These are phyloP conservation scores for Termitomyces sp. DNA, from an alignment of 768 basidiomycete species.

Conservation along the genomic window DNA sequence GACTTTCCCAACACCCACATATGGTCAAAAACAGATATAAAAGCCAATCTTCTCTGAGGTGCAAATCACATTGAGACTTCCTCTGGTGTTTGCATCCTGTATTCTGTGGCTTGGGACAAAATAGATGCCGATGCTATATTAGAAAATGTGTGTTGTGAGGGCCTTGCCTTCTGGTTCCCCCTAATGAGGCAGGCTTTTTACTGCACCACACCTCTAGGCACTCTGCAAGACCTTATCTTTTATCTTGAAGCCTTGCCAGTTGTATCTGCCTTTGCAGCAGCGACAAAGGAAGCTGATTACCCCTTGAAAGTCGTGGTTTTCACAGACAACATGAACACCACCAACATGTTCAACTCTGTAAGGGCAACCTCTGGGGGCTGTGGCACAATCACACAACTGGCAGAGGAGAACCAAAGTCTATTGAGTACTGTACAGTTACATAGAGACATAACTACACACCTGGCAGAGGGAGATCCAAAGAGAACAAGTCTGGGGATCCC, in stretches of 20 bases:
- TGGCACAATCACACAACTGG: too few species aligned
- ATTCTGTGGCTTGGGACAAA: conserved; percentile 14
- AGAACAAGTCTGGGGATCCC: too few species aligned
- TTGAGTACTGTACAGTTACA: too few species aligned
- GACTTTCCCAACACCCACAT: conserved; percentile 8
- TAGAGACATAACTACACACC: too few species aligned
- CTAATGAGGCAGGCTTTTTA: conserved; percentile 13
- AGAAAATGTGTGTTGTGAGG: conserved; percentile 20
- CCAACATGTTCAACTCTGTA: conserved; percentile 22
- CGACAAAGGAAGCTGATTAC: background rate
- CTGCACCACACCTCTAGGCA: background rate
- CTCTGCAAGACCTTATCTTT: conserved; percentile 14
- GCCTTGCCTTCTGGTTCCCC: conserved; percentile 22
- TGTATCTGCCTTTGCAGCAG: conserved; percentile 3
- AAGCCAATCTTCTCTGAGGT: conserved; percentile 26
- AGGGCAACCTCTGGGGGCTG: too few species aligned
- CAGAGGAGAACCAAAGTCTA: too few species aligned
- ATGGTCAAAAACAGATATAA: conserved; percentile 21
- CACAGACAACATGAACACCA: conserved; percentile 20
- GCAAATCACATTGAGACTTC: conserved; percentile 13
- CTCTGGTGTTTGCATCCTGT: conserved; percentile 19
- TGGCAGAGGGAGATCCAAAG: too few species aligned
- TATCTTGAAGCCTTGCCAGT: conserved; percentile 22
- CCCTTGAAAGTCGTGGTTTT: conserved; percentile 14
- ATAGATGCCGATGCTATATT: conserved; percentile 10